phyloP scores from a whole-genome alignment of 2,329 filamentous ascomycete genomes.

The Calonectria henricotiae region DNA sequence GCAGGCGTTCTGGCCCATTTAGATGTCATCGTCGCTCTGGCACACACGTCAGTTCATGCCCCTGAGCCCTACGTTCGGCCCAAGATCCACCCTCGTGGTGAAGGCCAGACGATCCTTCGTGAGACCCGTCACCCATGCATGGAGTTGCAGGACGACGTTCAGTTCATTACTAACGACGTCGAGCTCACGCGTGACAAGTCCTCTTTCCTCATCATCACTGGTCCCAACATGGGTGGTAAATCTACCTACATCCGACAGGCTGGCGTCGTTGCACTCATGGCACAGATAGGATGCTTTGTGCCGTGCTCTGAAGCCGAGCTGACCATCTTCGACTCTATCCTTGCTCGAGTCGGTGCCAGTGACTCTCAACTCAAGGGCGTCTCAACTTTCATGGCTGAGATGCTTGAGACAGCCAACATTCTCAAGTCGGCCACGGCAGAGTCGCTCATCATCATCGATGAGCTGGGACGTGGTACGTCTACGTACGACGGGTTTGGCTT shows the following conservation, averaged over 20 bases:
- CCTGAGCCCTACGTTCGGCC: conserved; percentile 93
- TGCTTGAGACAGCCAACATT: conserved; percentile 99
- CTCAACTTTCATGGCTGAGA: conserved; percentile 99
- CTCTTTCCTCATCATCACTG: conserved; percentile 96
- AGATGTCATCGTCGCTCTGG: conserved; percentile 94
- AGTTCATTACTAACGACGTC: conserved; percentile 98
- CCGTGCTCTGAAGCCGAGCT: conserved; percentile 92
- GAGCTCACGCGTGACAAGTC: conserved; percentile 83
- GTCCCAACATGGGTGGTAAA: conserved; percentile 99
- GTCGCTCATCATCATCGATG: conserved; percentile 98
- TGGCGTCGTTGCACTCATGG: conserved; percentile 97
- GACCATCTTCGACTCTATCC: conserved; percentile 96
- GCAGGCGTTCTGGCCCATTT: conserved; percentile 92
- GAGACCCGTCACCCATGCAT: conserved; percentile 97
- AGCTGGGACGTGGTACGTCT: conserved; percentile 94
- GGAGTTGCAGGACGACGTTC: conserved; percentile 98
- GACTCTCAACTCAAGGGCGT: conserved; percentile 98
- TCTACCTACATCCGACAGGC: conserved; percentile 98
- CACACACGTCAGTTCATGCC: conserved; percentile 93
- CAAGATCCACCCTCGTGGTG: conserved; percentile 89
- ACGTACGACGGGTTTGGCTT: conserved; percentile 99
- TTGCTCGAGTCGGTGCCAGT: conserved; percentile 94
- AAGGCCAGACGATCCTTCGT: conserved; percentile 89
- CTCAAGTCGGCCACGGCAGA: conserved; percentile 96
- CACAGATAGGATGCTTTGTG: conserved; percentile 96